These are phyloP conservation scores for Alternaria conjuncta DNA, from an alignment of 2,329 filamentous ascomycete species.

Conservation along the genomic window DNA sequence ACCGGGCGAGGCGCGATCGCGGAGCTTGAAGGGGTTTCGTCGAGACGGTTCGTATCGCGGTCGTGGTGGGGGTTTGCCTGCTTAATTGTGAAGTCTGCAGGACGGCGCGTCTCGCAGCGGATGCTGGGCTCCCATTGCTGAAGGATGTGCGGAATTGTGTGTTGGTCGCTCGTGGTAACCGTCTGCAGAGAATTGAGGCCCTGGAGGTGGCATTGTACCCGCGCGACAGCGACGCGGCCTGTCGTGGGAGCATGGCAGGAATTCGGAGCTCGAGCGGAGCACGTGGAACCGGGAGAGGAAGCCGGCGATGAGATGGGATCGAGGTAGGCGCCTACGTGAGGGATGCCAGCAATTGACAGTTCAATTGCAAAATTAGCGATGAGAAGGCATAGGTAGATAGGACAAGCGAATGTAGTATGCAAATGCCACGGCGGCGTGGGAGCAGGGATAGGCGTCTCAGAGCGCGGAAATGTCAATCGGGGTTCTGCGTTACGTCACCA, in stretches of 20 bases:
- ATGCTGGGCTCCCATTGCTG: slow-evolving; percentile 33
- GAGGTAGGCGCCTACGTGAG: neutral
- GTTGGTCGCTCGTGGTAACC: slow-evolving; percentile 12
- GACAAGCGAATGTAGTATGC: neutral
- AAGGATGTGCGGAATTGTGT: slow-evolving; percentile 32
- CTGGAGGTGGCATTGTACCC: slow-evolving; percentile 26
- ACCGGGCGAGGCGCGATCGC: slow-evolving; percentile 52
- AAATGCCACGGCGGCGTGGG: neutral
- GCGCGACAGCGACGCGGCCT: slow-evolving; percentile 39
- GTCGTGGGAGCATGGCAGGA: slow-evolving; percentile 39
- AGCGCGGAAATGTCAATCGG: slow-evolving; percentile 25
- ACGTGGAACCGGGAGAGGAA: slow-evolving; percentile 9
- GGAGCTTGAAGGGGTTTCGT: slow-evolving; percentile 41
- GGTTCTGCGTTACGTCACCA: slow-evolving; percentile 24
- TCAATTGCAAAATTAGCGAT: slow-evolving; percentile 6
- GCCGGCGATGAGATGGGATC: neutral
- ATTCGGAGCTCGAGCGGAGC: slow-evolving; percentile 4
- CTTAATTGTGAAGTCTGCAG: slow-evolving; percentile 27
- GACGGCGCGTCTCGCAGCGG: slow-evolving; percentile 28
- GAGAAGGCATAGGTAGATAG: slow-evolving; percentile 1
- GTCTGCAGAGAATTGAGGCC: slow-evolving; percentile 19
- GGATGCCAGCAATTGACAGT: slow-evolving; percentile 13
- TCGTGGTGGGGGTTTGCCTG: slow-evolving; percentile 16
- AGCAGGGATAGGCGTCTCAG: neutral
- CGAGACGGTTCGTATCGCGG: slow-evolving; percentile 34